A percentile compares a stretch with the other conserved stretches of the same genome.
Conservation (phyloP, 2,329 filamentous ascomycete genomes). For the Aspergillus versicolor region DNA sequence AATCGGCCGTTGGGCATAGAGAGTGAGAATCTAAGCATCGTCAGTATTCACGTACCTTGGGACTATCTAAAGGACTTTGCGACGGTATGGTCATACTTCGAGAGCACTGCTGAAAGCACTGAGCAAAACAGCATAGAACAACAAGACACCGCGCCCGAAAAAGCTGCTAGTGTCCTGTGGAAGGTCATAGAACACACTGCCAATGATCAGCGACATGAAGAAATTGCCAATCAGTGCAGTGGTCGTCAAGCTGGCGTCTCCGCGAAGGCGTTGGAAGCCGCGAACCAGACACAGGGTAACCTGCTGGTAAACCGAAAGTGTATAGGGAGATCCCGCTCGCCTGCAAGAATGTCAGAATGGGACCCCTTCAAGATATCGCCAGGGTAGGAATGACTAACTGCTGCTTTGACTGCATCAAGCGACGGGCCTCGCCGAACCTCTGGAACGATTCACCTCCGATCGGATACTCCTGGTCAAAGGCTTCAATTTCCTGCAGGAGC, state of each 20-base stretch:
- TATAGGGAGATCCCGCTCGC: conserved; percentile 75
- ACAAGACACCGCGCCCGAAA: conserved; percentile 72
- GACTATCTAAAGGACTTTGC: too few relatives aligned
- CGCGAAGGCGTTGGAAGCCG: conserved; percentile 72
- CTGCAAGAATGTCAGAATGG: conserved; percentile 16
- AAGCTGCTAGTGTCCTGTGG: conserved; percentile 64
- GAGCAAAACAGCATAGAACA: conserved; percentile 86
- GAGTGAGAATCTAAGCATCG: conserved; percentile 65
- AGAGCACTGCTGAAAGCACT: conserved; percentile 79
- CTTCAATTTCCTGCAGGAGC: conserved; percentile 45
- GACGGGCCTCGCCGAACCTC: conserved; percentile 42
- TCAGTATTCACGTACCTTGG: conserved; percentile 12
- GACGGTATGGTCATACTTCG: conserved; percentile 50
- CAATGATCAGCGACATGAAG: conserved; percentile 72
- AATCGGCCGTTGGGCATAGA: conserved; percentile 86
- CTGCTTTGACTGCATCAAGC: conserved; percentile 44
- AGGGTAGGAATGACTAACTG: conserved; percentile 17
- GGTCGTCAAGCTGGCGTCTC: conserved; percentile 74
- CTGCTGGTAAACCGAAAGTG: conserved; percentile 74
- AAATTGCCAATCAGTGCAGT: conserved; percentile 67
- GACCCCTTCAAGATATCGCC: too few relatives aligned
- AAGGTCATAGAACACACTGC: conserved; percentile 80
- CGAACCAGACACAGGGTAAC: conserved; percentile 76
- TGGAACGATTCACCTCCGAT: conserved; percentile 42
- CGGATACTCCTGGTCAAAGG: conserved; percentile 43